Conservation (phyloP, 1,139 yeast genomes). For the Lipomyces yarrowii region DNA sequence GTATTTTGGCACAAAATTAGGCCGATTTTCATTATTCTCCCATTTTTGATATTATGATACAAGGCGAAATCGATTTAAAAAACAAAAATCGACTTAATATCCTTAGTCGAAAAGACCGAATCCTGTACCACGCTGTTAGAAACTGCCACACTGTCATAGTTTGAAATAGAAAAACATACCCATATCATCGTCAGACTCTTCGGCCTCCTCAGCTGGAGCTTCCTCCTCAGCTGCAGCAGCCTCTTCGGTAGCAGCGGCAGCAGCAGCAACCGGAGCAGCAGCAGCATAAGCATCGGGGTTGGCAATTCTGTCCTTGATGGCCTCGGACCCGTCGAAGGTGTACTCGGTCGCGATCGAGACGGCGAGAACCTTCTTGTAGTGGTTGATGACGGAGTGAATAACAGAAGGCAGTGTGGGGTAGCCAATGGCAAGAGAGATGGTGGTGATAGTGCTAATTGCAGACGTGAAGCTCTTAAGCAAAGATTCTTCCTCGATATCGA, state of each 20-base stretch:
- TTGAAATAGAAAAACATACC: not conserved
- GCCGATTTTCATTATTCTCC: constrained; percentile 2
- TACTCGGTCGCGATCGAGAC: constrained; percentile 97
- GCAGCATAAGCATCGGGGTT: constrained; percentile 99
- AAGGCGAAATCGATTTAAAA: constrained; percentile 7
- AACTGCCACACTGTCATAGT: not conserved
- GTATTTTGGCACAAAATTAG: not conserved
- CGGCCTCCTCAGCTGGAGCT: constrained; percentile 71
- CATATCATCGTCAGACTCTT: constrained; percentile 80
- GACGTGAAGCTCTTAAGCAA: constrained; percentile 88
- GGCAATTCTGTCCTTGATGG: constrained; percentile 98
- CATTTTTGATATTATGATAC: constrained; percentile 8
- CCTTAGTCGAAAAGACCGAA: constrained; percentile 97
- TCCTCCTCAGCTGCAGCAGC: constrained; percentile 67
- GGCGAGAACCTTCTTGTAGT: constrained; percentile 98
- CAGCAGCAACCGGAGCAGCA: constrained; percentile 86
- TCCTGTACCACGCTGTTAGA: constrained; percentile 40
- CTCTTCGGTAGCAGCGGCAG: constrained; percentile 62
- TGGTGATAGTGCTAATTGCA: constrained; percentile 92
- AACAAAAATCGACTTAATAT: constrained; percentile 13
- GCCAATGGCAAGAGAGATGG: constrained; percentile 94
- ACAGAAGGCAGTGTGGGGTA: constrained; percentile 99
- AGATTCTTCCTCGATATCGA: constrained; percentile 98
- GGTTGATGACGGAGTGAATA: constrained; percentile 98
- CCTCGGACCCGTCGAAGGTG: constrained; percentile 99